phyloP scores from a whole-genome alignment of 495 filamentous ascomycete species.

The Bathelium albidoporum region DNA sequence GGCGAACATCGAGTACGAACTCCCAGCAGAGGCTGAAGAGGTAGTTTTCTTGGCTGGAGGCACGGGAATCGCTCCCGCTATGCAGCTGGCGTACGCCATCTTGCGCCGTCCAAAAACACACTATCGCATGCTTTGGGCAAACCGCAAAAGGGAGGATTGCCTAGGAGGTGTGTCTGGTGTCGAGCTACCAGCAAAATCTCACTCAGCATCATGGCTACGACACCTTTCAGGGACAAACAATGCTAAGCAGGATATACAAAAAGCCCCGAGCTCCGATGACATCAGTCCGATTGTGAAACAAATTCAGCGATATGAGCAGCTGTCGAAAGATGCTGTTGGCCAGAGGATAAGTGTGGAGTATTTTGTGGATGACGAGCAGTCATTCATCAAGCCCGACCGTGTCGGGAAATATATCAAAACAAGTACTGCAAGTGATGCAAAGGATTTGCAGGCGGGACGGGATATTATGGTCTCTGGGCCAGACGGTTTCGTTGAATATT shows the following conservation, averaged over 20 bases:
- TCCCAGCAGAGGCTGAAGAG: conserved; percentile 42
- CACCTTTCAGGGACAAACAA: conserved; percentile 21
- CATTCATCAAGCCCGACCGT: conserved; percentile 45
- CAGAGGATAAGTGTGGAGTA: conserved; percentile 50
- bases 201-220: not conserved
- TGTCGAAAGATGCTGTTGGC: conserved; percentile 37
- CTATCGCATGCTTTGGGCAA: conserved; percentile 63
- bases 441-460: conserved; percentile 12
- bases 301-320: conserved; percentile 46
- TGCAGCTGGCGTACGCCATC: conserved; percentile 63
- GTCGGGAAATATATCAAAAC: conserved; percentile 27
- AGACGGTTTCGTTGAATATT: conserved; percentile 73
- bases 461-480: conserved; percentile 73
- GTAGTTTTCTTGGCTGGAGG: conserved; percentile 85
- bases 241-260: not conserved
- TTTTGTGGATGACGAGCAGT: conserved; percentile 67
- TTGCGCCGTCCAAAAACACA: conserved; percentile 30
- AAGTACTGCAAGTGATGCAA: conserved; percentile 19
- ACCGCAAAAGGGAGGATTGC: conserved; percentile 48
- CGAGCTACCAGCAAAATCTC: not conserved
- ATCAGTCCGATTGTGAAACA: conserved; percentile 45
- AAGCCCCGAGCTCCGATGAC: not conserved
- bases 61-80: conserved; percentile 83
- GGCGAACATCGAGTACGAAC: conserved; percentile 58
- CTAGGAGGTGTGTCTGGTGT: conserved; percentile 36